These are phyloP conservation scores for Kondoa malvinella DNA, from an alignment of 768 basidiomycete genomes.

Conservation along the genomic window DNA sequence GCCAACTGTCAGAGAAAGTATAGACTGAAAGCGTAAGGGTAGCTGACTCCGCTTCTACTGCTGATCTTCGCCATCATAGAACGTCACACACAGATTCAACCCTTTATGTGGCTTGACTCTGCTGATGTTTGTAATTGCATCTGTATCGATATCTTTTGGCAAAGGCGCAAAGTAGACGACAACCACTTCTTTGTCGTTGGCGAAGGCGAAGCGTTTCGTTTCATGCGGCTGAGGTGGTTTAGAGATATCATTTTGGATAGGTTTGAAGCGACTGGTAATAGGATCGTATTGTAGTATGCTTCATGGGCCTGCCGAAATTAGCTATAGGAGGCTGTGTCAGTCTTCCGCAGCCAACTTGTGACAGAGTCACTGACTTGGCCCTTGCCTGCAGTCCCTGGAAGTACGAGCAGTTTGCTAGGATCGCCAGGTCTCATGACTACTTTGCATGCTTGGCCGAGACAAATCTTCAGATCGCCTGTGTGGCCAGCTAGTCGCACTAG, in stretches of 20 bases:
- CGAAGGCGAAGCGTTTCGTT: not conserved
- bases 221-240: not conserved
- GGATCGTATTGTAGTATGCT: not conserved
- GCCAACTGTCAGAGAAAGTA: not conserved
- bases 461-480: not conserved
- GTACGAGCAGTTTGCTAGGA: not conserved
- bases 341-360: not conserved
- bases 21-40: not conserved
- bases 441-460: not conserved
- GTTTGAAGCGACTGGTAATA: not conserved
- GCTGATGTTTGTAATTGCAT: too few relatives aligned
- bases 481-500: not conserved
- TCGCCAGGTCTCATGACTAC: not conserved
- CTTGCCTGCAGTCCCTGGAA: not conserved
- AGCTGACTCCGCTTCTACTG: not conserved
- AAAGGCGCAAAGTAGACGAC: not conserved
- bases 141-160: not conserved
- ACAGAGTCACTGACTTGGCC: not conserved
- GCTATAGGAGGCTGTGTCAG: not conserved
- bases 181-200: not conserved
- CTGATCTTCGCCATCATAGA: too few relatives aligned
- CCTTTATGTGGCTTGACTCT: too few relatives aligned
- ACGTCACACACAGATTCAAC: too few relatives aligned
- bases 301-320: not conserved
- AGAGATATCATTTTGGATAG: not conserved